phyloP scores from a whole-genome alignment of 805 yeast genomes.

The Metschnikowia orientalis region DNA sequence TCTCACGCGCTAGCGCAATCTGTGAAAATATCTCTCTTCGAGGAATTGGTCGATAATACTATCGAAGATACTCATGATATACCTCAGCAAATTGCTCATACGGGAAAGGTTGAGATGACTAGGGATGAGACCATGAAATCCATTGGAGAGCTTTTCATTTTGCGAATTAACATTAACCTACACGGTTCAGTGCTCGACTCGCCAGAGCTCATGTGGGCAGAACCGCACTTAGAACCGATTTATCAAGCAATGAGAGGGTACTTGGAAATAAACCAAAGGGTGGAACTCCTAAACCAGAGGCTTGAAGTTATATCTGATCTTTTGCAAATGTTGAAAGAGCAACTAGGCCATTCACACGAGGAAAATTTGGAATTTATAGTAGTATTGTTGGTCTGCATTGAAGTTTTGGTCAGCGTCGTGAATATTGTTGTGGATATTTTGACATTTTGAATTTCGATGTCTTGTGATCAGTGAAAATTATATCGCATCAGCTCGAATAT shows the following conservation, averaged over 20 bases:
- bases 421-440: constrained; percentile 65
- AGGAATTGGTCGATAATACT: constrained; percentile 93
- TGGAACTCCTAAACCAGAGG: constrained; percentile 82
- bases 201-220: constrained; percentile 99
- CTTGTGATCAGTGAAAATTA: too few relatives aligned
- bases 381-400: constrained; percentile 85
- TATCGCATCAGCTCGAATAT: too few relatives aligned
- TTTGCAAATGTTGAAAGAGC: constrained; percentile 94
- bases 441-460: constrained; percentile 21
- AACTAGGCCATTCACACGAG: constrained; percentile 88
- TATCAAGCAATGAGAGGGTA: constrained; percentile 97
- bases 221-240: constrained; percentile 95
- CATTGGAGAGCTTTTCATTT: constrained; percentile 90
- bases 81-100: constrained; percentile 90
- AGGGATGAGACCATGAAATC: constrained; percentile 95
- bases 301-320: constrained; percentile 91
- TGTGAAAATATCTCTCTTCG: constrained; percentile 91
- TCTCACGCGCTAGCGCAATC: constrained; percentile 96
- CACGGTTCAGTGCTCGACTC: constrained; percentile 91
- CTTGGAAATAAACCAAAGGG: constrained; percentile 91
- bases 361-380: constrained; percentile 90
- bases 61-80: constrained; percentile 96
- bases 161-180: constrained; percentile 74
- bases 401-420: constrained; percentile 80
- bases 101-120: constrained; percentile 93